Evolutionary conservation across 2,329 filamentous ascomycete genomes (phyloP), one percentile per base, ranked within the genome.

Genomic region (Cephalotrichum gorgonifer): DNA sequence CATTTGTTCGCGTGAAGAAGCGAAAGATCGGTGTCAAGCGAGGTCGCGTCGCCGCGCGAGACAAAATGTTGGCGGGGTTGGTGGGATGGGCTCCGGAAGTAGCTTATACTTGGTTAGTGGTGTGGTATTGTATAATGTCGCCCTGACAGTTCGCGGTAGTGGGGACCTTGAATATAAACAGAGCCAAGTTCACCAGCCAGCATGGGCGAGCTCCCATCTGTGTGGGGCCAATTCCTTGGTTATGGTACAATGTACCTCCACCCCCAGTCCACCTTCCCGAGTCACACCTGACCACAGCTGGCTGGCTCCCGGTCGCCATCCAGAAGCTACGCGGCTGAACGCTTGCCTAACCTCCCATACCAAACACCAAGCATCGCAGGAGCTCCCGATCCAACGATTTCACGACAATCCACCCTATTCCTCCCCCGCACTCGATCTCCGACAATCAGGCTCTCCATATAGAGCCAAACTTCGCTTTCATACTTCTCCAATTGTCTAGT

Each of bases 261-360:
- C n/a, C n/a, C n/a, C n/a, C n/a, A n/a, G n/a, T n/a, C n/a, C n/a
- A n/a, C n/a, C n/a, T n/a, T n/a, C n/a, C n/a, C n/a, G n/a, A n/a
- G n/a, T n/a, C n/a, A n/a, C n/a, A n/a, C n/a, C n/a, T n/a, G n/a
- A n/a, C 33, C 33, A 38, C 33, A 38, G 33, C 9, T 38, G 33
- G 20, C 33, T 6, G 27, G 27, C 33, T 4, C 4, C 15, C 28
- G 42, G 17, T n/a, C 17, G 3, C 26, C n/a, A 35, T 3, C 20
- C 3, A 26, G 4, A 27, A 33, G 28, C 47, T 43, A 45, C 48
- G 48, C 48, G 48, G 43, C 64, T 55, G 57, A 55, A 53, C 67
- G 64, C 62, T 66, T 68, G 65, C 64, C 64, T 66, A 56, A 51
- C 50, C 48, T 48, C 48, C n/a, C 23, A 43, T 42, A 41, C 44